These are phyloP conservation scores for Viola odorata DNA, from an alignment of 345 rosid species.

Conservation along the genomic window DNA sequence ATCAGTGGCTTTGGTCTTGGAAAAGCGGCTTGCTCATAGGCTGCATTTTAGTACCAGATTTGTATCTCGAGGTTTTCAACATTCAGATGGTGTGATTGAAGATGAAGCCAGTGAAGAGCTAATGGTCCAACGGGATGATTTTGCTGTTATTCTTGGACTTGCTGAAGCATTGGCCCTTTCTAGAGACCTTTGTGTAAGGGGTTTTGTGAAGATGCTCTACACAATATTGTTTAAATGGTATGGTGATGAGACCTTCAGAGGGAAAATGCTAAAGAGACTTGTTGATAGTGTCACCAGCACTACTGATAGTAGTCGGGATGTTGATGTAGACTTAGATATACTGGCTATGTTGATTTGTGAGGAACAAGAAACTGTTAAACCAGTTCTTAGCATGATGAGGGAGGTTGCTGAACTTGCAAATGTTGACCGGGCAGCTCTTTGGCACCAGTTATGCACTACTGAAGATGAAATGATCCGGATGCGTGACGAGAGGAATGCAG, in stretches of 20 bases:
- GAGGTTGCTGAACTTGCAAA: constrained; percentile 88
- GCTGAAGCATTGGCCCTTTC: constrained; percentile 87
- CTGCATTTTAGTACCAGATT: constrained; percentile 44
- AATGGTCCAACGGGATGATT: constrained; percentile 60
- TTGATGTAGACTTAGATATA: constrained; percentile 70
- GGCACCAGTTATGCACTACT: constrained; percentile 79
- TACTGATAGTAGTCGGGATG: constrained; percentile 54
- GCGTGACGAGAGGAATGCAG: constrained; percentile 67
- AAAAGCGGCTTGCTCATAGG: constrained; percentile 62
- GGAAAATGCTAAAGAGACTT: constrained; percentile 79
- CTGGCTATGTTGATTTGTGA: constrained; percentile 73
- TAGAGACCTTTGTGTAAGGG: constrained; percentile 63
- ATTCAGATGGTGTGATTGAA: constrained; percentile 48
- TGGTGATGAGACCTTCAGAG: constrained; percentile 71
- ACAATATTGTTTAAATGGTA: constrained; percentile 76
- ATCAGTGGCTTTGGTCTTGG: constrained; percentile 76
- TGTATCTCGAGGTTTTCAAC: constrained; percentile 47
- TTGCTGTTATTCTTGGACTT: constrained; percentile 70
- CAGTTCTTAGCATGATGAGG: constrained; percentile 77
- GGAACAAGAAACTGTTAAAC: constrained; percentile 70
- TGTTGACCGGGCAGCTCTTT: constrained; percentile 85
- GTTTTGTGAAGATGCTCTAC: constrained; percentile 78
- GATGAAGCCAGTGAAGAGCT: constrained; percentile 64
- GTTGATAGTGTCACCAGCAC: constrained; percentile 75
- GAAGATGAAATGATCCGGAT: constrained; percentile 71